phyloP scores from a whole-genome alignment of 73 alveolate species.

The Diophrys sp. region DNA sequence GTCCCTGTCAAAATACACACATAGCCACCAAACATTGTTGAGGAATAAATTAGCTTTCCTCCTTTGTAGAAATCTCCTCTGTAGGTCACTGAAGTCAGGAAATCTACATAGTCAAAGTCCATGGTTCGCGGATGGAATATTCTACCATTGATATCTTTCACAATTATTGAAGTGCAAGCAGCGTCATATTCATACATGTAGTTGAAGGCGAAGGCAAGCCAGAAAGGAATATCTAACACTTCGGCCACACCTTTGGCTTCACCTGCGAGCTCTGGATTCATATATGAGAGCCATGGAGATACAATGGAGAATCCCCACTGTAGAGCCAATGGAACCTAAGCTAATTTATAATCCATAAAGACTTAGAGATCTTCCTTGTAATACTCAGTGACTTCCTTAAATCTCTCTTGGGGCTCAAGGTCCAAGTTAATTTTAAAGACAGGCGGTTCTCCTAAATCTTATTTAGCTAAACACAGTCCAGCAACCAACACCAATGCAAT shows the following conservation, averaged over 20 bases:
- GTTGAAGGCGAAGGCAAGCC: neutral
- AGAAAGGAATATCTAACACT: neutral
- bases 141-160: constrained; percentile 26
- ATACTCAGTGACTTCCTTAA: neutral
- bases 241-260: neutral
- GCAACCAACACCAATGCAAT: no score
- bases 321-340: neutral
- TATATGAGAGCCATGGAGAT: neutral
- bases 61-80: constrained; percentile 16
- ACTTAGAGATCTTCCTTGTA: neutral
- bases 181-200: constrained; percentile 23
- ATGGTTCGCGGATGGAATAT: constrained; percentile 43
- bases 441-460: no score
- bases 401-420: neutral
- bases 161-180: constrained; percentile 52
- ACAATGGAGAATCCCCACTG: neutral
- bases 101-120: constrained; percentile 39
- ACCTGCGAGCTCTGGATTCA: neutral
- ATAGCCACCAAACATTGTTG: constrained; percentile 45
- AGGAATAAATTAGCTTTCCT: constrained; percentile 35
- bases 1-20: constrained; percentile 37
- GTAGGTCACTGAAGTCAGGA: constrained; percentile 8
- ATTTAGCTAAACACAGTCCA: no score
- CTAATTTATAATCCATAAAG: neutral
- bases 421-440: neutral